A percentile compares a stretch with the other conserved stretches of the same genome.
These are phyloP conservation scores for Arthrobotrys iridis DNA, from an alignment of 2,329 filamentous ascomycete genomes.

Conservation along the genomic window DNA sequence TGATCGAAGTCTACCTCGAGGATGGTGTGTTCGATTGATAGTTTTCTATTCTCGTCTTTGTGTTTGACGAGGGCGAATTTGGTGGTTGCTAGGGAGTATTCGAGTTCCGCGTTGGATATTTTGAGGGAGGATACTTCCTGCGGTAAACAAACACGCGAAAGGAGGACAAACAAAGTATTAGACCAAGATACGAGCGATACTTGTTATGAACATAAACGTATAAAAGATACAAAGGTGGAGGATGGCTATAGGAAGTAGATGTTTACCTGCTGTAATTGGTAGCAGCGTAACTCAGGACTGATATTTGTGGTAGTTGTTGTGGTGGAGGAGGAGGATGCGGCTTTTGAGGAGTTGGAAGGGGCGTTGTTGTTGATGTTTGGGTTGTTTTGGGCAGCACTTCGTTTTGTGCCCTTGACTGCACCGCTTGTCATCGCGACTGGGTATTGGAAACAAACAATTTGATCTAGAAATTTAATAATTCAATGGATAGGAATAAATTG, in stretches of 20 bases:
- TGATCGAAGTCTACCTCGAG: constrained; percentile 48
- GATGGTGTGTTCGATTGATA: constrained; percentile 47
- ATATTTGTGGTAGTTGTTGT: too few relatives aligned
- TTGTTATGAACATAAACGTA: not conserved
- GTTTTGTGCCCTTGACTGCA: constrained; percentile 42
- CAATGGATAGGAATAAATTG: not conserved
- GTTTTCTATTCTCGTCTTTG: constrained; percentile 41
- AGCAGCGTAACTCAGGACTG: constrained; percentile 45
- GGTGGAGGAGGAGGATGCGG: not conserved
- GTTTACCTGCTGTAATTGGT: constrained; percentile 49
- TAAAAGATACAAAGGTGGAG: not conserved
- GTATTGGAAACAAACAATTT: constrained; percentile 10
- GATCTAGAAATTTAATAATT: not conserved
- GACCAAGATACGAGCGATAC: not conserved
- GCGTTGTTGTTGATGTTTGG: constrained; percentile 51
- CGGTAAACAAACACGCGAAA: not conserved
- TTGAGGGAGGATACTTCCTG: constrained; percentile 50
- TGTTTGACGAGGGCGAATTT: constrained; percentile 35
- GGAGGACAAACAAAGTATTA: constrained; percentile 1
- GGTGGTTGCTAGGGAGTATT: constrained; percentile 51
- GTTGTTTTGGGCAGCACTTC: constrained; percentile 32
- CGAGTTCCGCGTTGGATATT: constrained; percentile 47
- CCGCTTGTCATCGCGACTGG: constrained; percentile 49
- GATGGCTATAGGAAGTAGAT: not conserved
- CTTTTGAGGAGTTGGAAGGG: constrained; percentile 9